Evolutionary conservation across 2,329 filamentous ascomycete species (phyloP).

Genomic region (Claviceps spartinae): DNA sequence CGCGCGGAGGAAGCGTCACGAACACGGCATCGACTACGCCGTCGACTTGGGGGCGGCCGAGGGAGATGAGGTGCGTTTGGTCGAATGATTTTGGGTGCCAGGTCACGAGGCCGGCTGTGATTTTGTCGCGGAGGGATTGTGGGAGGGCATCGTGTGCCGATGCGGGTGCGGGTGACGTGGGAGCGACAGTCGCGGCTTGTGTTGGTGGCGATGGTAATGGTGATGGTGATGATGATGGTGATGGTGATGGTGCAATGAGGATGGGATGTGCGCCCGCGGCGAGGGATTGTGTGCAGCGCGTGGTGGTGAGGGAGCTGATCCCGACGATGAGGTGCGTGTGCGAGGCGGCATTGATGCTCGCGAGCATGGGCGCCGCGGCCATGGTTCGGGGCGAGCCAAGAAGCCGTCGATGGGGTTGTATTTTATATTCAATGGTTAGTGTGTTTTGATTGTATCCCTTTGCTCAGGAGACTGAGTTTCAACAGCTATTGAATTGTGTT

Average conservation of each 20-base stretch:
- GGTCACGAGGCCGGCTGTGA: conserved; percentile 51
- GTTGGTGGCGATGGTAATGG: conserved; percentile 27
- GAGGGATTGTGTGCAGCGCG: conserved; percentile 67
- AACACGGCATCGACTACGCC: conserved; percentile 83
- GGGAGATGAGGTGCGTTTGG: conserved; percentile 55
- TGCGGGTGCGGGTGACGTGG: background rate
- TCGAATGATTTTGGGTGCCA: conserved; percentile 56
- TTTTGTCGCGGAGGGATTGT: conserved; percentile 48
- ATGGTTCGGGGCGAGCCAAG: too few relatives aligned
- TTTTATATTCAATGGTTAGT: too few relatives aligned
- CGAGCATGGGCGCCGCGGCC: conserved; percentile 36
- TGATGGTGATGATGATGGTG: conserved; percentile 29
- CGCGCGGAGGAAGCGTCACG: conserved; percentile 49
- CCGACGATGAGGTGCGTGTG: conserved; percentile 79
- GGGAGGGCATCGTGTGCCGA: conserved; percentile 42
- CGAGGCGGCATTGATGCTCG: conserved; percentile 53
- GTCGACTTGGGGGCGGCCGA: conserved; percentile 71
- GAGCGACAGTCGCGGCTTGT: background rate
- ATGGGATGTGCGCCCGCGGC: conserved; percentile 71
- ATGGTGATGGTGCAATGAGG: conserved; percentile 56
- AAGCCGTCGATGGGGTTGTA: too few relatives aligned
- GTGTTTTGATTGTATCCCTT: too few relatives aligned
- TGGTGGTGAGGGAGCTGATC: conserved; percentile 72
- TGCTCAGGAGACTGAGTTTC: too few relatives aligned
- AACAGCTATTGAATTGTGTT: too few relatives aligned